phyloP scores from a whole-genome alignment of 257 asterid genomes.

The Rehmannia glutinosa region DNA sequence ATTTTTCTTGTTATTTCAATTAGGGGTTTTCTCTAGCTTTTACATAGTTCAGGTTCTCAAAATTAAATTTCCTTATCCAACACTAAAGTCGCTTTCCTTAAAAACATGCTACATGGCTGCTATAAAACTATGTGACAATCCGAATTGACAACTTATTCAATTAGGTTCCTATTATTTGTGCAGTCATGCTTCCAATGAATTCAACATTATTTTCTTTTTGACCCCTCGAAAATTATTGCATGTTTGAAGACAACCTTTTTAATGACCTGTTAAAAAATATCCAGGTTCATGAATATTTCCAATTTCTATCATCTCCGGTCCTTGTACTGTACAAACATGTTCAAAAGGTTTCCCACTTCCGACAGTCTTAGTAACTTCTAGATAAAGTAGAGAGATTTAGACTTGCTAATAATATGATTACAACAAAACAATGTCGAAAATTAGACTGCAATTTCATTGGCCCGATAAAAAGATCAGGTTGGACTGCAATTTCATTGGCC shows the following conservation, averaged over 20 bases:
- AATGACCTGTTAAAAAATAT: background rate
- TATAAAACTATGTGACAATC: background rate
- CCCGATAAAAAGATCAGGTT: too few species aligned
- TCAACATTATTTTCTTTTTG: background rate
- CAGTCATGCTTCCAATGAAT: conserved; percentile 25
- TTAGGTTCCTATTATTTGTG: background rate
- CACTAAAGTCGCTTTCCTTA: background rate
- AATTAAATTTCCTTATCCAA: background rate
- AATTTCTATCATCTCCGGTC: too few species aligned
- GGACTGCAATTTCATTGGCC: too few species aligned
- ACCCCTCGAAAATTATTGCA: background rate
- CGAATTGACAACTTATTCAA: too few species aligned
- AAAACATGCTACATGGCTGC: background rate
- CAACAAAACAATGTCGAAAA: too few species aligned
- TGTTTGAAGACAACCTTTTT: background rate
- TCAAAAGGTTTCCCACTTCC: too few species aligned
- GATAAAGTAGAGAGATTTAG: too few species aligned
- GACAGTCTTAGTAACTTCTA: too few species aligned
- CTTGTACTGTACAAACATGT: too few species aligned
- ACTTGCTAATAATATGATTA: too few species aligned
- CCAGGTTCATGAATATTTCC: too few species aligned
- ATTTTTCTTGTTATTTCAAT: background rate
- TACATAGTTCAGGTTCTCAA: background rate
- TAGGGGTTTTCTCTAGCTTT: background rate
- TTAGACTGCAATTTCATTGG: too few species aligned